Percentiles rank a stretch among this genome's conserved stretches.
These are phyloP conservation scores for Apiotrichum brassicae DNA, from an alignment of 1,284 basidiomycete genomes.

Conservation along the genomic window DNA sequence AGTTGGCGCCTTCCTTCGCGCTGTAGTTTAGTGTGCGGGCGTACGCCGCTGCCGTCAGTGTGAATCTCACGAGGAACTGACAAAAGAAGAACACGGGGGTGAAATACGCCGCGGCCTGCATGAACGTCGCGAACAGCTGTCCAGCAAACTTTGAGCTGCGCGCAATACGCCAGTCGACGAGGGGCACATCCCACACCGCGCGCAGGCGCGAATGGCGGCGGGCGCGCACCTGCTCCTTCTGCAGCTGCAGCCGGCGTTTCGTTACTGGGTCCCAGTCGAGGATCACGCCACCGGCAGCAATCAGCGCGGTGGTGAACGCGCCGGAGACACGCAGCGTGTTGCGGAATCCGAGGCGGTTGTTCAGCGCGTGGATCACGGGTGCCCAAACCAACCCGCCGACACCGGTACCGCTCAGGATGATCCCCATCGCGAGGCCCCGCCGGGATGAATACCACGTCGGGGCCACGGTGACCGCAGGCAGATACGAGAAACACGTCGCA, in stretches of 20 bases:
- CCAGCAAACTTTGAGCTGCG: conserved; percentile 18
- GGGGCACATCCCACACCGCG: conserved; percentile 16
- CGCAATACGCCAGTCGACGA: conserved; percentile 30
- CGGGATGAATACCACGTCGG: conserved; percentile 27
- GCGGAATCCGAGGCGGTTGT: conserved; percentile 21
- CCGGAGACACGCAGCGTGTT: conserved; percentile 26
- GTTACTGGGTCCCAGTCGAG: conserved; percentile 28
- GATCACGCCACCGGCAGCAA: conserved; percentile 11
- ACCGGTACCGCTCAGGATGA: conserved; percentile 31
- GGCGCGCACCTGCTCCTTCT: conserved; percentile 1
- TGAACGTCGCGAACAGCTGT: conserved; percentile 18
- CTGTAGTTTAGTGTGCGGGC: conserved; percentile 23
- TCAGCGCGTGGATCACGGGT: conserved; percentile 25
- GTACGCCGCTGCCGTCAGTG: conserved; percentile 19
- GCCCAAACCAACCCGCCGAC: conserved; percentile 31
- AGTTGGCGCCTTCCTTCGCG: conserved; percentile 21
- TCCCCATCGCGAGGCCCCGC: conserved; percentile 31
- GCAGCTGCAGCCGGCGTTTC: conserved; percentile 16
- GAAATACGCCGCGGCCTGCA: conserved; percentile 31
- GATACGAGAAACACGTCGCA: conserved; percentile 29
- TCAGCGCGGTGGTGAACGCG: conserved; percentile 11
- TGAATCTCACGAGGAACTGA: neutral
- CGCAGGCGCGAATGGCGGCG: neutral
- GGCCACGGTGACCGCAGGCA: conserved; percentile 27
- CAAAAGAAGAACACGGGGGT: conserved; percentile 34